phyloP scores from a whole-genome alignment of 257 asterid genomes.

The Solanum dulcamara region DNA sequence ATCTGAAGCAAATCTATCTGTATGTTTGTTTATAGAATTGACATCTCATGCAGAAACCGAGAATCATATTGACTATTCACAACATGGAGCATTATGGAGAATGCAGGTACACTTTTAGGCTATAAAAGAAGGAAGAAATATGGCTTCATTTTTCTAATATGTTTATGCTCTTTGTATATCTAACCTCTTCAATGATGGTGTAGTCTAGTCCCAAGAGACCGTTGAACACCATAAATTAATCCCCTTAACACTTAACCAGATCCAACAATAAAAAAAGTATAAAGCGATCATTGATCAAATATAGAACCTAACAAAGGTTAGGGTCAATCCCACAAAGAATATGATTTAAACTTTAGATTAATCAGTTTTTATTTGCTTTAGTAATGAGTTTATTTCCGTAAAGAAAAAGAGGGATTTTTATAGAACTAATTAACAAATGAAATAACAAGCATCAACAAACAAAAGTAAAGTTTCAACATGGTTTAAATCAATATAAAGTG shows the following conservation, averaged over 20 bases:
- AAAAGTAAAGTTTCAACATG: no score
- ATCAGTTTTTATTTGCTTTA: no score
- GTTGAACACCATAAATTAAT: background rate
- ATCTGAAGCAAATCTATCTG: background rate
- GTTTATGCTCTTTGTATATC: background rate
- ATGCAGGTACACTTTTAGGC: constrained; percentile 43
- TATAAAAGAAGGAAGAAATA: background rate
- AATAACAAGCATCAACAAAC: no score
- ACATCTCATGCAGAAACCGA: constrained; percentile 47
- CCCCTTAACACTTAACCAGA: background rate
- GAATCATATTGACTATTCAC: constrained; percentile 75
- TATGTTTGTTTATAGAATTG: background rate
- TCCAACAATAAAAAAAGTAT: background rate
- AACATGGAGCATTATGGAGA: constrained; percentile 95
- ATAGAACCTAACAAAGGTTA: no score
- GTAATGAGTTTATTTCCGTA: no score
- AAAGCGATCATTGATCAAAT: no score
- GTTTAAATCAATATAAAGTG: no score
- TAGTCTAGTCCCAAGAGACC: background rate
- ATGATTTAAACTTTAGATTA: no score
- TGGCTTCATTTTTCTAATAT: background rate
- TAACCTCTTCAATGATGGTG: background rate
- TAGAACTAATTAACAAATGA: no score
- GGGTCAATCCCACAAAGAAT: no score
- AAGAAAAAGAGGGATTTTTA: no score